phyloP scores from a whole-genome alignment of 345 rosid species.

The Brassica napus region Da-Ae NC_063441.1:14170001-14170500 shows the following conservation, averaged over 20 bases:
- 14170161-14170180: not conserved
- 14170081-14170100: not conserved
- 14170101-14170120: not conserved
- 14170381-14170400: not conserved
- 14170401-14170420: not conserved
- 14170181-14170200: not conserved
- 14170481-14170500: not conserved
- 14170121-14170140: not conserved
- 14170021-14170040: not conserved
- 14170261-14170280: not conserved
- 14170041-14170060: not conserved
- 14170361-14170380: not conserved
- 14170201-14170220: not conserved
- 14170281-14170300: not conserved
- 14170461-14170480: not conserved
- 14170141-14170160: not conserved
- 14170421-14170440: not conserved
- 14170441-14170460: not conserved
- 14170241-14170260: not conserved
- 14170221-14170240: not conserved
- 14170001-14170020: not conserved
- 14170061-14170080: not conserved
- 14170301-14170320: not conserved
- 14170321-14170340: not conserved
- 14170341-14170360: not conserved